Base-by-base conservation (phyloP, 2,329 filamentous ascomycete species). In the Aspergillus sp. region DNA sequence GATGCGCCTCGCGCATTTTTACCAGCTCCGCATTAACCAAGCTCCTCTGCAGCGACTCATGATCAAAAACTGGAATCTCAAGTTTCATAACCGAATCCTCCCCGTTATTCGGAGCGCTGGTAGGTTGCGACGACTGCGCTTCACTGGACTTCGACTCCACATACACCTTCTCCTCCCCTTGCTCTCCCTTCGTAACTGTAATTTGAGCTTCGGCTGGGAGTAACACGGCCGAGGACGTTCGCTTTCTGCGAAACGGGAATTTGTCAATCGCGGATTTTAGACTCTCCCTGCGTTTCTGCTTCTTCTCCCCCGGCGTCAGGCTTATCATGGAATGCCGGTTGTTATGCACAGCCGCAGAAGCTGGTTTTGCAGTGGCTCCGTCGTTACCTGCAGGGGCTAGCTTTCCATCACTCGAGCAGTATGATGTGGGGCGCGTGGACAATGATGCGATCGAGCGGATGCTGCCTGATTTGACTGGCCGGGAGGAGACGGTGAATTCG, bases 381-480 rank as follows among this genome's bases (percentile, higher is more conserved):
- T 39, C 37, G 15, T 10, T 39, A 15, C 49, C 43, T 20, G 55
- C 56, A 4, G 46, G 52, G 0, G 53, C 48, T 4, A 54, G 38
- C 15, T 56, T 62, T 27, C 61, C 65, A 45, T 70, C 66, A 39
- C 51, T 64, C 3, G 66, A 68, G 49, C 64, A 66, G 46, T 60
- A 69, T 3, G 66, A 69, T 4, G 68, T 69, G 7, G 67, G 69
- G 15, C 67, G 64, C 6, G 68, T 71, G 5, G 67, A 71, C 5
- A 64, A 53, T 5, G 68, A 71, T 19, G 62, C 60, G 22, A 68
- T 54, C 35, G 69, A 72, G 35, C 67, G 66, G 20, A 62, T 57
- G 52, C 68, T 70, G 4, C 61, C 58, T 3, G 59, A 56, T 49
- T 66, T 60, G 19, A 52, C 48, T 22, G 54, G 58, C 38, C 60